Evolutionary conservation across 352 stramenopile species (phyloP), one percentile per base, ranked within the genome.

Genomic region (Blastocystis sp.): DNA sequence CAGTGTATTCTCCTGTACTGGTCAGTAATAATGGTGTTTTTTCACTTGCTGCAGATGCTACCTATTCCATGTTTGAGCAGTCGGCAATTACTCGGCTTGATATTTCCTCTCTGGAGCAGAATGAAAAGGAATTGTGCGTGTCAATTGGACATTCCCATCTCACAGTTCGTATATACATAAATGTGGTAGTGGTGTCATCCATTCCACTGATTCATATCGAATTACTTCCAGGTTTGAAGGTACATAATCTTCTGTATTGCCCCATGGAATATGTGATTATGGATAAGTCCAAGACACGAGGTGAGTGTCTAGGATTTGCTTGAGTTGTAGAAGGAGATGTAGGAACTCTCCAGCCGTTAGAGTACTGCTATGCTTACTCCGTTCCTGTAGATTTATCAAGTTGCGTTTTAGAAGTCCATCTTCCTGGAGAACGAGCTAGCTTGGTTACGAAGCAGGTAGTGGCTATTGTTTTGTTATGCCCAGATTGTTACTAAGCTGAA

Each of bases 51-150:
- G 34, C 41, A 43, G 53, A 41, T 11, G n/a, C 45, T 7, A 43
- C 29, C 6, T 84, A 43, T 55, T 84, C 73, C 1, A 84, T 69
- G 15, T 84, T 66, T 29, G 73, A 84, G 73, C 47, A 64, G 13
- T 66, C 34, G 39, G 54, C 45, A 9, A 26, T 66, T 3, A 55
- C 53, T 4, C 53, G 45, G n/a, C 29, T 84, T 18, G 5, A 11
- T 37, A 29, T 66, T 29, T 29, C 8, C 37, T 26, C 13, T 0
- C 54, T 84, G n/a, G 73, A 84, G 34, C 15, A 80, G 15, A 34
- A 18, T 5, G 18, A 8, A n/a, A 47, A 26, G 7, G 39, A 56
- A 23, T 45, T 69, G 18, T 53, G 20, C 37, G 29, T 84, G 0
- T 15, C n/a, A 13, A 13, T 84, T 11, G 73, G 73, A 45, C 53